Evolutionary conservation across 1,284 basidiomycete species (phyloP).

Genomic region (Rhodotorula sp.): DNA sequence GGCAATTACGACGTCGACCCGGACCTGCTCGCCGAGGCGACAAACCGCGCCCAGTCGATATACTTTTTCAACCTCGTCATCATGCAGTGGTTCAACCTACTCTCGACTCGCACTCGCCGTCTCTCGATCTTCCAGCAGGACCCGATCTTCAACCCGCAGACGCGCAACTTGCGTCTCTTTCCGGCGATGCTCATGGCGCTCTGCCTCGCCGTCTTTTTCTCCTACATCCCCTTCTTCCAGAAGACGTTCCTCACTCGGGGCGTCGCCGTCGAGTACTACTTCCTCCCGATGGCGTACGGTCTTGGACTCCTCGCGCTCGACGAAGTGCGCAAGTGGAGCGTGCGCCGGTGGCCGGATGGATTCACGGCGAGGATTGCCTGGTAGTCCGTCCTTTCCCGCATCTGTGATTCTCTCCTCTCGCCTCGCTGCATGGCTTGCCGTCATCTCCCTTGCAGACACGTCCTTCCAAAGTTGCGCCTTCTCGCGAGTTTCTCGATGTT

Average conservation of each 20-base stretch:
- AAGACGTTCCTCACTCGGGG: constrained; percentile 59
- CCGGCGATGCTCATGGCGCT: constrained; percentile 57
- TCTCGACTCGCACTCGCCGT: constrained; percentile 57
- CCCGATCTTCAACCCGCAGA: constrained; percentile 48
- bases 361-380: not conserved
- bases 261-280: constrained; percentile 57
- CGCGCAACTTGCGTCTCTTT: constrained; percentile 54
- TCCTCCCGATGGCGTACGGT: constrained; percentile 55
- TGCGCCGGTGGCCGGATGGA: not conserved
- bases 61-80: constrained; percentile 57
- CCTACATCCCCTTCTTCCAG: constrained; percentile 51
- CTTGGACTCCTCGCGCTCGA: constrained; percentile 49
- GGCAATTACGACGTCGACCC: constrained; percentile 51
- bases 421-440: no score
- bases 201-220: constrained; percentile 48
- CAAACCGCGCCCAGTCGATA: constrained; percentile 55
- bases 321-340: constrained; percentile 45
- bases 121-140: constrained; percentile 57
- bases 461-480: no score
- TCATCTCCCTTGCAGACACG: no score
- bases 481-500: no score
- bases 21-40: constrained; percentile 52
- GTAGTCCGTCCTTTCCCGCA: not conserved
- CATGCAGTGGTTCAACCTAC: constrained; percentile 65
- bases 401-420: not conserved